These are phyloP conservation scores for Solanum lignicaule DNA, from an alignment of 257 asterid species.

Conservation along the genomic window DNA sequence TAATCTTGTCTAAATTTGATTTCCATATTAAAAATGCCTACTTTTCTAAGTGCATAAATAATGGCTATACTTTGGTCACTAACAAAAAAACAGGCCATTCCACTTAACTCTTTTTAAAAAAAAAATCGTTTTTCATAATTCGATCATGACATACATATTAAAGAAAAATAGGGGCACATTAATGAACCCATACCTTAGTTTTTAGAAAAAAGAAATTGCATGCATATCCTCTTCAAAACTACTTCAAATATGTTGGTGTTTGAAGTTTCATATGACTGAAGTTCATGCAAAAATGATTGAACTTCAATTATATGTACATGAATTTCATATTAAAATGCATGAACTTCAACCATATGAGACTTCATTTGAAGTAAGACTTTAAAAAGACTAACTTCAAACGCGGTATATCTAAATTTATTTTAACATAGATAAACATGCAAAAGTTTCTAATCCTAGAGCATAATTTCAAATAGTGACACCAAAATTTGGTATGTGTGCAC, in stretches of 20 bases:
- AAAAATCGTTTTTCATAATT: neutral
- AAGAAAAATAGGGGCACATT: neutral
- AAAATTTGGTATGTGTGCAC: neutral
- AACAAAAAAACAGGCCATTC: neutral
- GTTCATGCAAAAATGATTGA: neutral
- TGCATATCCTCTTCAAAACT: neutral
- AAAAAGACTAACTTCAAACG: too few species aligned
- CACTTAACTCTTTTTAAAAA: neutral
- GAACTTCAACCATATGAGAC: neutral
- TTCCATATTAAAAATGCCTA: neutral
- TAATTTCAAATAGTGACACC: neutral
- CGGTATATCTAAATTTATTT: too few species aligned
- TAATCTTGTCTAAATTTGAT: neutral
- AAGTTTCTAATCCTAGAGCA: neutral
- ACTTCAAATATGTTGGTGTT: neutral
- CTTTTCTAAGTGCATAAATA: neutral
- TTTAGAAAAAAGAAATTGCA: neutral
- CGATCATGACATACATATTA: neutral
- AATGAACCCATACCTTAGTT: neutral
- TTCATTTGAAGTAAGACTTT: too few species aligned
- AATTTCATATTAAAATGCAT: fast-evolving
- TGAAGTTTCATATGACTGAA: neutral
- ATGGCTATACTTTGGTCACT: neutral
- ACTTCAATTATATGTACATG: neutral
- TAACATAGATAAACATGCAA: too few species aligned